A percentile compares a stretch with the other conserved stretches of the same genome.
phyloP scores from a whole-genome alignment of 2,329 filamentous ascomycete genomes.

The Neurospora sp. region DNA sequence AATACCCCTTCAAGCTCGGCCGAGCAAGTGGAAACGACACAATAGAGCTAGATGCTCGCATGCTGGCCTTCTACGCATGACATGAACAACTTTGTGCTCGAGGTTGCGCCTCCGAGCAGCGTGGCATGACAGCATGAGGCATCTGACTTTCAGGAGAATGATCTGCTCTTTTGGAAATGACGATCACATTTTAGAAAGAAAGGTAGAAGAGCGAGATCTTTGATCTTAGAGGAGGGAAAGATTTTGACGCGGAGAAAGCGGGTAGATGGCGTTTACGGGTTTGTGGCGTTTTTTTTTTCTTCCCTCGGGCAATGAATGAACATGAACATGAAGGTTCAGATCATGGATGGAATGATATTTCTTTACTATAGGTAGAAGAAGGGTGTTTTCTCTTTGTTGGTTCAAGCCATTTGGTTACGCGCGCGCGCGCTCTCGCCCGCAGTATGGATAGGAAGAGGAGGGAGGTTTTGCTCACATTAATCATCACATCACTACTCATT shows the following conservation, averaged over 20 bases:
- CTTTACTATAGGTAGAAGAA: background rate
- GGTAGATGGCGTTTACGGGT: background rate
- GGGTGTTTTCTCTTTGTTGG: background rate
- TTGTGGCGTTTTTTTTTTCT: background rate
- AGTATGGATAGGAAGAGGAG: background rate
- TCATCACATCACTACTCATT: background rate
- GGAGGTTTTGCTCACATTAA: background rate
- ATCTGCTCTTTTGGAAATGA: background rate
- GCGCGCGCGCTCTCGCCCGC: background rate
- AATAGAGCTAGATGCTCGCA: background rate
- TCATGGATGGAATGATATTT: background rate
- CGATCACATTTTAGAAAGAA: background rate
- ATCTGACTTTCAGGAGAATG: background rate
- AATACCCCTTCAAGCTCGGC: background rate
- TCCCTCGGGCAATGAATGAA: background rate
- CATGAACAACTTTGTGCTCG: background rate
- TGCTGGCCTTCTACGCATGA: background rate
- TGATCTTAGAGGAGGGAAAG: background rate
- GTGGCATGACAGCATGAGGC: background rate
- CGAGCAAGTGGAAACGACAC: background rate
- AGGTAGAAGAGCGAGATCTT: background rate
- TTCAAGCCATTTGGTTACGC: background rate
- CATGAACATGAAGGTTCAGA: background rate
- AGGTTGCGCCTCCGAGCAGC: background rate
- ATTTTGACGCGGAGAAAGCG: background rate